These are phyloP conservation scores for Aaosphaeria arxii DNA, from an alignment of 2,329 filamentous ascomycete species.

Conservation along the genomic window DNA sequence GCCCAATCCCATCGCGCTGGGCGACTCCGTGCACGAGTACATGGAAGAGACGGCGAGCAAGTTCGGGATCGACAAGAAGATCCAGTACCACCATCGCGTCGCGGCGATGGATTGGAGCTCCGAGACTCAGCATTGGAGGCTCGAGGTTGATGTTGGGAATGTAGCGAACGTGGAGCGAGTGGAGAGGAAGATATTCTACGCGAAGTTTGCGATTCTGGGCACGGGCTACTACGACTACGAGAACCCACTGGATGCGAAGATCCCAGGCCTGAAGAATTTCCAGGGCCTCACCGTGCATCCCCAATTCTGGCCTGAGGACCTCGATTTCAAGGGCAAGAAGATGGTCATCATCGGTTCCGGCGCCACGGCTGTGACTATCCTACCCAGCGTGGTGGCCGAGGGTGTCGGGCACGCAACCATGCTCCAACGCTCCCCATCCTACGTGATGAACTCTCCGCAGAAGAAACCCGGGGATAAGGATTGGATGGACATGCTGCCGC, in stretches of 20 bases:
- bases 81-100: slow-evolving; percentile 44
- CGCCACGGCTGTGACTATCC: slow-evolving; percentile 74
- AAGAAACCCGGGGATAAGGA: slow-evolving; percentile 37
- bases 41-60: slow-evolving; percentile 41
- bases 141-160: slow-evolving; percentile 38
- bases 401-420: slow-evolving; percentile 67
- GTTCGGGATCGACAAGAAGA: slow-evolving; percentile 47
- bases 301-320: slow-evolving; percentile 71
- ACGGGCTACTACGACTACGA: slow-evolving; percentile 75
- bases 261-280: slow-evolving; percentile 68
- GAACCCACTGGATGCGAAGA: slow-evolving; percentile 56
- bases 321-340: slow-evolving; percentile 65
- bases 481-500: slow-evolving; percentile 43
- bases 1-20: slow-evolving; percentile 44
- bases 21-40: slow-evolving; percentile 44
- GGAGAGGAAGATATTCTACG: slow-evolving; percentile 27
- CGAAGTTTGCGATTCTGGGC: slow-evolving; percentile 56
- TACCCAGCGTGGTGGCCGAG: slow-evolving; percentile 66
- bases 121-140: slow-evolving; percentile 46
- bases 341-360: slow-evolving; percentile 74
- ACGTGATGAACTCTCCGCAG: slow-evolving; percentile 55
- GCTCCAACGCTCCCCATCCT: slow-evolving; percentile 72
- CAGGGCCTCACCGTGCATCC: slow-evolving; percentile 63
- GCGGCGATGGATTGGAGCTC: slow-evolving; percentile 44
- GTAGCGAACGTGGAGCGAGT: slow-evolving; percentile 7